These are phyloP conservation scores for Coniosporium apollinis DNA, from an alignment of 495 filamentous ascomycete genomes.

Conservation along the genomic window DNA sequence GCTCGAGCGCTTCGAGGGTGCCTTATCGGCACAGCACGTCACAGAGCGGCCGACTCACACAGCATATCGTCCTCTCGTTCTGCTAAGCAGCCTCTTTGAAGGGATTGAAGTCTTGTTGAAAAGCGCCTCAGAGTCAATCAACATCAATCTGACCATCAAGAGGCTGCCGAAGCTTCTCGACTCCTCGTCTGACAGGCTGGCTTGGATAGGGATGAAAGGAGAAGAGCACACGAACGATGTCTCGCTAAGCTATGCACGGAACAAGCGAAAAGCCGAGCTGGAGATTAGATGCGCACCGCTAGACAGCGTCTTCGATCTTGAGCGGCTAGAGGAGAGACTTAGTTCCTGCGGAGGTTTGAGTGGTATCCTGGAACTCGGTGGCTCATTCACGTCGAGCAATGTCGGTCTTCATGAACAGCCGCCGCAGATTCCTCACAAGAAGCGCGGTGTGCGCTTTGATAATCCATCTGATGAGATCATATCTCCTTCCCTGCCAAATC, in stretches of 20 bases:
- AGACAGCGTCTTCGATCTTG: conserved; percentile 59
- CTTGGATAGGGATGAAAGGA: no score
- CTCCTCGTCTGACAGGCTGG: no score
- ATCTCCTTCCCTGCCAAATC: conserved; percentile 24
- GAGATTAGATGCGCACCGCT: conserved; percentile 74
- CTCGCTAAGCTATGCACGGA: not conserved
- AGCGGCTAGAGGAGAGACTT: conserved; percentile 69
- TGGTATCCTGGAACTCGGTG: conserved; percentile 74
- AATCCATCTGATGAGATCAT: conserved; percentile 28
- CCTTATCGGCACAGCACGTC: no score
- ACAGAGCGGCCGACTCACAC: no score
- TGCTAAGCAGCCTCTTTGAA: no score
- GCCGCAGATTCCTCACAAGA: conserved; percentile 25
- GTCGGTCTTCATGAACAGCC: no score
- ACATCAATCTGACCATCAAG: no score
- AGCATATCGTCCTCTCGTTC: no score
- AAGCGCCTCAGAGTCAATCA: no score
- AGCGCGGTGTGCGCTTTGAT: conserved; percentile 56
- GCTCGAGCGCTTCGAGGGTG: no score
- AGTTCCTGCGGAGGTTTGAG: conserved; percentile 84
- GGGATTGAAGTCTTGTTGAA: no score
- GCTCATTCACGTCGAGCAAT: conserved; percentile 62
- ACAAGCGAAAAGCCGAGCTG: conserved; percentile 19
- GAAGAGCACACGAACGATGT: conserved; percentile 20
- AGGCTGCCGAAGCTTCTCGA: no score